phyloP scores from a whole-genome alignment of 805 yeast species.

The Lipomyces starkeyi region DNA sequence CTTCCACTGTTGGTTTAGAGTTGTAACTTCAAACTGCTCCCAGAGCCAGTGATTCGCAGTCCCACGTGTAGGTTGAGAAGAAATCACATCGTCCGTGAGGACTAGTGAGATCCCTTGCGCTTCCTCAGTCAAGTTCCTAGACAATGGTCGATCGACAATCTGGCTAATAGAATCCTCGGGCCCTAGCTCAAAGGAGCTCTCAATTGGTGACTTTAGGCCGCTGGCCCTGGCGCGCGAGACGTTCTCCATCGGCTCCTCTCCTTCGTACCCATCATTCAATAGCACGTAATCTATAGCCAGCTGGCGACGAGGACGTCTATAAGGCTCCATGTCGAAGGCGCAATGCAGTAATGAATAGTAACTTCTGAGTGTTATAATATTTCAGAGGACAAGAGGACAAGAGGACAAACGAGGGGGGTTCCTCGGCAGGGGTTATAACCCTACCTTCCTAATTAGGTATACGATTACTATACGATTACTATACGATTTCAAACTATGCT shows the following conservation, averaged over 20 bases:
- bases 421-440: not conserved
- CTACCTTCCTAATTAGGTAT: not conserved
- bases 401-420: not conserved
- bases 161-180: not conserved
- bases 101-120: not conserved
- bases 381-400: not conserved
- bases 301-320: conserved; percentile 1
- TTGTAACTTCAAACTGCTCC: not conserved
- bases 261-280: conserved; percentile 11
- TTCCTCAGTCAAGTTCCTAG: not conserved
- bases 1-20: conserved; percentile 1
- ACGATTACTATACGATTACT: conserved; percentile 10
- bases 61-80: not conserved
- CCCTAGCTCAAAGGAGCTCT: conserved; percentile 6
- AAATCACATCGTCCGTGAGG: not conserved
- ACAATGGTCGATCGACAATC: not conserved
- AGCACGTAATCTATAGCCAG: not conserved
- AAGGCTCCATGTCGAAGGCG: conserved; percentile 3
- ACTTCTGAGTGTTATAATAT: not conserved
- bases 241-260: conserved; percentile 3
- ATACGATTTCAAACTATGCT: not conserved
- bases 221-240: conserved; percentile 5
- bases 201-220: not conserved
- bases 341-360: conserved; percentile 3
- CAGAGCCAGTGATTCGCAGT: conserved; percentile 2